phyloP scores from a whole-genome alignment of 306 rosid species.

The Cucurbita ficifolia region DNA sequence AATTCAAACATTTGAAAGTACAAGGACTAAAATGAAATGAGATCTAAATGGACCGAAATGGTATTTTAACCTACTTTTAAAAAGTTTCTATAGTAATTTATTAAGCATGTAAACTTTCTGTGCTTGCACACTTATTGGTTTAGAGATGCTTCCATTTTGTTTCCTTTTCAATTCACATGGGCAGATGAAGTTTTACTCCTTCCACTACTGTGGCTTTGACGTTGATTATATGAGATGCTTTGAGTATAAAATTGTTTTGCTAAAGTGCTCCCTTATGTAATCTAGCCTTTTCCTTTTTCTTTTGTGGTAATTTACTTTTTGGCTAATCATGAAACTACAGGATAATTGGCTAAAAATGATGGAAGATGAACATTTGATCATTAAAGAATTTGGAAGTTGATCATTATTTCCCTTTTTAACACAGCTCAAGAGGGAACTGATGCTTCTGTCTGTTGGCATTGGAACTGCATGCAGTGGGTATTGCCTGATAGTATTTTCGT shows the following conservation, averaged over 20 bases:
- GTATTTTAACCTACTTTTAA: background rate
- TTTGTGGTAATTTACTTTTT: background rate
- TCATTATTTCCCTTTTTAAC: slow-evolving; percentile 16
- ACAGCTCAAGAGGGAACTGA: slow-evolving; percentile 81
- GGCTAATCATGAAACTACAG: background rate
- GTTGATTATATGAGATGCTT: background rate
- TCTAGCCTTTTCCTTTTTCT: background rate
- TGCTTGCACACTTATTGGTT: background rate
- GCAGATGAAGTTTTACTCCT: background rate
- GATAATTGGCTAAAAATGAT: background rate
- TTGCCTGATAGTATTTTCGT: slow-evolving; percentile 54
- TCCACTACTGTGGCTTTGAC: background rate
- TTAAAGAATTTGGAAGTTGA: slow-evolving; percentile 4
- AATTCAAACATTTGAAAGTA: too few relatives aligned
- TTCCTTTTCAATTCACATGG: background rate
- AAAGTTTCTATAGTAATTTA: background rate
- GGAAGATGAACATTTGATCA: background rate
- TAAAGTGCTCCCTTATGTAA: background rate
- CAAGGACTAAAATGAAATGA: too few relatives aligned
- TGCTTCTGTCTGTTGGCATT: slow-evolving; percentile 62
- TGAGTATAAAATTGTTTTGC: too few relatives aligned
- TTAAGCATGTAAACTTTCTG: background rate
- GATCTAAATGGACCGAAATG: background rate
- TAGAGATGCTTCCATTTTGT: background rate
- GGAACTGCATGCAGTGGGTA: slow-evolving; percentile 76